A percentile compares a stretch with the other conserved stretches of the same genome.
Conservation (phyloP, 306 rosid genomes). For the Myrica gale region DNA sequence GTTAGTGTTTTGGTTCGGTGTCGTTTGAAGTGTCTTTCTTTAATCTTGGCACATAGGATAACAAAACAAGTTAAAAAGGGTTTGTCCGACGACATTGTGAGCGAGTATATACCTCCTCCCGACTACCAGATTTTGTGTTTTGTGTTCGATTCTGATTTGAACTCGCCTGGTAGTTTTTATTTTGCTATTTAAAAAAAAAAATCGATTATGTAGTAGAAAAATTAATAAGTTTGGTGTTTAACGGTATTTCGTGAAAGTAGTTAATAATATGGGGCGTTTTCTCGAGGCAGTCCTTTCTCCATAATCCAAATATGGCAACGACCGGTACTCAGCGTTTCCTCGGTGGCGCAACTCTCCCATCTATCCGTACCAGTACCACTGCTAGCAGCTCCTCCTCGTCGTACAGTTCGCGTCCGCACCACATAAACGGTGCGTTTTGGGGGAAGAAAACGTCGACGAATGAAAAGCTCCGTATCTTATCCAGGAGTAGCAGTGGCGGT, state of each 20-base stretch:
- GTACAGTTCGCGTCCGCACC: constrained; percentile 21
- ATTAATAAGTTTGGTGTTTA: no score
- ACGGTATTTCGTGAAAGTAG: no score
- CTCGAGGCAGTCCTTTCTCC: no score
- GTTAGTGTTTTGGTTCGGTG: no score
- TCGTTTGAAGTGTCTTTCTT: no score
- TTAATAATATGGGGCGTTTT: no score
- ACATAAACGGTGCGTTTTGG: constrained; percentile 21
- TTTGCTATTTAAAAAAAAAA: no score
- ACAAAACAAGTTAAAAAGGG: not conserved
- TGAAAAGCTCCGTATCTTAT: constrained; percentile 5
- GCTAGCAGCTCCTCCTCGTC: constrained; percentile 23
- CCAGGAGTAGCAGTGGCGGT: not conserved
- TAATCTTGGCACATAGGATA: not conserved
- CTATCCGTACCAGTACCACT: constrained; percentile 2
- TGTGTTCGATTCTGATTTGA: no score
- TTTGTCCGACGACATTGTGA: no score
- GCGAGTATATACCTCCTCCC: not conserved
- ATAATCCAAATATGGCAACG: constrained; percentile 9
- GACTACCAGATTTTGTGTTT: not conserved
- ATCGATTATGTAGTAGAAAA: no score
- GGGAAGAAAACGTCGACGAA: not conserved
- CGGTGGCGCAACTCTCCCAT: constrained; percentile 5
- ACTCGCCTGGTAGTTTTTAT: no score
- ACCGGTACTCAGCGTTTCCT: not conserved